These are phyloP conservation scores for Sordaria brevicollis DNA, from an alignment of 495 filamentous ascomycete genomes.

Conservation along the genomic window DNA sequence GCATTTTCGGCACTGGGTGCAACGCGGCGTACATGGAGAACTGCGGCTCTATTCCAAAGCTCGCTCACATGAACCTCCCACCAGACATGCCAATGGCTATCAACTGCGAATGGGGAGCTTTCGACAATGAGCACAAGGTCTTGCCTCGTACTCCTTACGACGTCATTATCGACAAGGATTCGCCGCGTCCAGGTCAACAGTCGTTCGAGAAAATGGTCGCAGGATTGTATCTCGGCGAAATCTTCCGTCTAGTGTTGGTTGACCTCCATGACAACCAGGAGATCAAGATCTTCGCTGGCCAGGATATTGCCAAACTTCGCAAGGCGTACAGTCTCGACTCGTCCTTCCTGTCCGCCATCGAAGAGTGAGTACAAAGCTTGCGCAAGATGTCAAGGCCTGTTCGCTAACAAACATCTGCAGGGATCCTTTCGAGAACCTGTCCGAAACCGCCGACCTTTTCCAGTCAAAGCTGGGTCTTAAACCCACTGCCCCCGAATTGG, in stretches of 20 bases:
- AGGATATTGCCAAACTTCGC: conserved; percentile 67
- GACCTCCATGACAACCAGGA: conserved; percentile 73
- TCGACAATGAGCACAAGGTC: conserved; percentile 92
- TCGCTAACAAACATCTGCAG: conserved; percentile 24
- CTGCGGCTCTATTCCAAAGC: conserved; percentile 82
- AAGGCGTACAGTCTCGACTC: conserved; percentile 82
- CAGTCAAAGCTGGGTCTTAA: conserved; percentile 58
- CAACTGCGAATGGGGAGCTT: conserved; percentile 98
- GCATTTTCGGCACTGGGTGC: conserved; percentile 97
- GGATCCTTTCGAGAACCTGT: conserved; percentile 89
- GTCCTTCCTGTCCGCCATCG: conserved; percentile 90
- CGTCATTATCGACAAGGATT: conserved; percentile 80
- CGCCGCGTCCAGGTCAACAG: conserved; percentile 90
- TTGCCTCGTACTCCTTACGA: conserved; percentile 83
- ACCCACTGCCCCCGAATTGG: conserved; percentile 62
- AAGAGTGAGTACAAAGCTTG: conserved; percentile 46
- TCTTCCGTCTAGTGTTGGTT: conserved; percentile 82
- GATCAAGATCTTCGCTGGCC: conserved; percentile 68
- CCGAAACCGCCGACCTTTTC: conserved; percentile 75
- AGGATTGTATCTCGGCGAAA: conserved; percentile 87
- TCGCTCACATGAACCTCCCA: conserved; percentile 87
- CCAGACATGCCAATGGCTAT: conserved; percentile 88
- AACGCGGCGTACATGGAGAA: conserved; percentile 98
- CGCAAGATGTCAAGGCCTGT: not conserved
- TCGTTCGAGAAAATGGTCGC: conserved; percentile 98